Evolutionary conservation across 139 green algal species (phyloP).

Genomic region (Micractinium sp.): DNA sequence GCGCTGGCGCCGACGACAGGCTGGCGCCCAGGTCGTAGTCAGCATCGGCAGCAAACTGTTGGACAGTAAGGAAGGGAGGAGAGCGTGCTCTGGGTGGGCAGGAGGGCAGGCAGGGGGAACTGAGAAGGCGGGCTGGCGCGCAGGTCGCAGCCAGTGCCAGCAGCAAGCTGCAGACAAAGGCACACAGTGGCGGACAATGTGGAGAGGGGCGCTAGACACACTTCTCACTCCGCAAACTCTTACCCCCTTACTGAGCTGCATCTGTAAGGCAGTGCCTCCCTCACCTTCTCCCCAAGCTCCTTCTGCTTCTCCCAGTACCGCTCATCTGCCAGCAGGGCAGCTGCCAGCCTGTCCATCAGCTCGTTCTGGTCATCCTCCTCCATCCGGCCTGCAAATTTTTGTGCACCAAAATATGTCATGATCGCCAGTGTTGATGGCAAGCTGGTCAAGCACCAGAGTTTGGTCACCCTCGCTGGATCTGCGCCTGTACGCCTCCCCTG

Average conservation of each 20-base stretch:
- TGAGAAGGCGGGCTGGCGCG: not conserved
- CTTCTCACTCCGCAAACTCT: too few relatives aligned
- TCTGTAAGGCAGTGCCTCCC: too few relatives aligned
- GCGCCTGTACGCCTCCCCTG: too few relatives aligned
- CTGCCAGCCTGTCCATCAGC: not conserved
- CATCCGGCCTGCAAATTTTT: not conserved
- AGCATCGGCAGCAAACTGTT: slow-evolving; percentile 5
- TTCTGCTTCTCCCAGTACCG: not conserved
- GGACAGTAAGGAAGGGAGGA: not conserved
- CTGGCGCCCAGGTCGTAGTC: slow-evolving; percentile 14
- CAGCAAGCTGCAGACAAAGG: not conserved
- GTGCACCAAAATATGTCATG: not conserved
- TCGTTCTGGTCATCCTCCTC: slow-evolving; percentile 19
- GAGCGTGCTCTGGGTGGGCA: not conserved
- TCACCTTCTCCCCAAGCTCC: not conserved
- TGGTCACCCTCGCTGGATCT: too few relatives aligned
- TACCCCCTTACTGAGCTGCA: too few relatives aligned
- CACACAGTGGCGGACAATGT: too few relatives aligned
- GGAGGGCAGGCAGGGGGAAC: not conserved
- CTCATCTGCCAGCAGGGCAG: not conserved
- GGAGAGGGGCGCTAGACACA: too few relatives aligned
- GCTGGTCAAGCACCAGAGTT: not conserved
- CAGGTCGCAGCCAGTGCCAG: not conserved
- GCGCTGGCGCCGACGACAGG: not conserved
- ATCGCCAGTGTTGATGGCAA: not conserved